Evolutionary conservation across 179 eudicot species (phyloP), one percentile per base, ranked within the genome.

Genomic region (Drosera spatulata): DNA sequence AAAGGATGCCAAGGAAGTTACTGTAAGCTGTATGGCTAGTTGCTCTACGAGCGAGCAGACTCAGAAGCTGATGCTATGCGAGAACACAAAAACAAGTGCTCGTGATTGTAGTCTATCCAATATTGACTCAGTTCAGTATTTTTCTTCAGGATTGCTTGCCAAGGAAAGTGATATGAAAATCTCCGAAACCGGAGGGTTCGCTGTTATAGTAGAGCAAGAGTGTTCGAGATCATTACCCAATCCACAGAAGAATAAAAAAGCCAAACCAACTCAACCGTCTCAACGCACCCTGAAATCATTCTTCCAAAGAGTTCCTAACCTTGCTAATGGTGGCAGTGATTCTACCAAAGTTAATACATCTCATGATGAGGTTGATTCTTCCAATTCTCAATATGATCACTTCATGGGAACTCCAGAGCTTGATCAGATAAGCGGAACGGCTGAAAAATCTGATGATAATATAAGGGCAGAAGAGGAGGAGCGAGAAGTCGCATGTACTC

Each of bases 231-330:
- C 72, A 46, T 7, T 46, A 39, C 42, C 66, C 40, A 66, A 64
- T 54, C 71, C 61, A 69, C 74, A 47, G 14, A 69, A 65, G 69
- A 88, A 73, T 76, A 89, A 84, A 71, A 86, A 85, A 72, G 61
- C 69, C 61, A 89, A 81, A 69, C 72, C 77, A 53, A 71, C 70
- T 61, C 88, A 79, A 62, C 76, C 64, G 56, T 80, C 88, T 63
- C 98, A 93, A 68, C 90, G 76, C 58, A 81, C 99, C 62, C 79
- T 93, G 68, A 86, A 72, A 61, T 86, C 97, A 15, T 93, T 93
- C 66, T 93, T 93, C 71, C 75, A 65, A 66, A 89, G 67, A 67
- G 75, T 73, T 67, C 51, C 81, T 15, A 61, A 15, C 47, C 43
- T 61, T 60, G 53, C 56, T 57, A 61, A 55, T 50, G 69, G 56